Base-by-base conservation (phyloP, 805 yeast species). In the Ogataea parapolymorpha region DNA sequence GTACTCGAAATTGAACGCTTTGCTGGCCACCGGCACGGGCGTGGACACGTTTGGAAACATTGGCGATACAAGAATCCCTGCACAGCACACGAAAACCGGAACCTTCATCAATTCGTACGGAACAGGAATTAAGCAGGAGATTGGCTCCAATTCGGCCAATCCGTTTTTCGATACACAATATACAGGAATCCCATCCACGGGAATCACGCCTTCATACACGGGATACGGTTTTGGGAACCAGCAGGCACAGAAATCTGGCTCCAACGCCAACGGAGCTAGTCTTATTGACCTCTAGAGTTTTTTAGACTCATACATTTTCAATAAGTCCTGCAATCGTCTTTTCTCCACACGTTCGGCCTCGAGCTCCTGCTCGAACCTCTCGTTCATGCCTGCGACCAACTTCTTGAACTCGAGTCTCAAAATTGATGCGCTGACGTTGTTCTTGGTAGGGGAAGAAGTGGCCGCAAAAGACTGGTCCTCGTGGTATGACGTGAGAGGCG, bases 211-310 rank as follows among this genome's bases (percentile, higher is more conserved):
- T 5, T 80, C 93, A 3, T 82, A 85, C 56, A 90, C 98, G 2
- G 98, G 98, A 2, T 89, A 80, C 58, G 98, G 98, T 1, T 90
- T 90, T 64, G 97, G 97, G 35, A 90, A 89, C 53, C 87, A 81
- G 48, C 65, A 62, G 26, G 58, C 57, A 43, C 63, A 62, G 46
- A 62, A 59, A 37, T 33, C 37, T n/a, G 43, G 35, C 13, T 28
- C 36, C 24, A 16, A 44, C 9, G 45, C 46, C 9, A 51, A 45
- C 33, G 55, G 56, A 14, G 50, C 51, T 16, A 63, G 66, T 38
- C 48, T 63, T 47, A 63, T 63, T 32, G 68, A 63, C 37, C 46
- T 63, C 14, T 62, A 42, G 45, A 20, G 32, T 14, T 12, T 37
- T 17, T 46, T 46, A 30, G 39, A 33, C 29, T 57, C 62, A 40